Conservation (phyloP, 2,329 filamentous ascomycete species). For the Bipolaris sorokiniana region DNA sequence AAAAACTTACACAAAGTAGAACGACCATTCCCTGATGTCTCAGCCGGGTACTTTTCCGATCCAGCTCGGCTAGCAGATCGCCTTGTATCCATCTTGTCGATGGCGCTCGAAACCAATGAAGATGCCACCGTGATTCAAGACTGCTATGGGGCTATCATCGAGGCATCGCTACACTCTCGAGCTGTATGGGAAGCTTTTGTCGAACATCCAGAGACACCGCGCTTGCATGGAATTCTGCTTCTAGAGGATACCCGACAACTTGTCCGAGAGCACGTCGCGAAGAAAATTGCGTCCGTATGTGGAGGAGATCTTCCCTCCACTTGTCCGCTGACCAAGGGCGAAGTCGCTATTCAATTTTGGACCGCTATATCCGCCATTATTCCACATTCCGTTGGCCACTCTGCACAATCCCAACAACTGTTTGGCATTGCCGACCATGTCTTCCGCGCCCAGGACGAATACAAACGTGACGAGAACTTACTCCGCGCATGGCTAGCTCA, state of each 20-base stretch:
- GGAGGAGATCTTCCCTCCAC: conserved; percentile 44
- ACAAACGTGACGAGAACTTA: conserved; percentile 38
- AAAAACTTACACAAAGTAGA: conserved; percentile 41
- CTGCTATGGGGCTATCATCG: conserved; percentile 43
- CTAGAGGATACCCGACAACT: conserved; percentile 30
- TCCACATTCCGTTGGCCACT: conserved; percentile 31
- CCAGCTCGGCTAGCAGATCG: conserved; percentile 37
- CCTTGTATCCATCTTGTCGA: conserved; percentile 36
- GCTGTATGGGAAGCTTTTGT: conserved; percentile 45
- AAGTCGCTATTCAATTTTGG: conserved; percentile 47
- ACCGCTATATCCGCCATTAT: conserved; percentile 39
- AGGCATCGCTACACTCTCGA: conserved; percentile 46
- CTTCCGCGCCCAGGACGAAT: conserved; percentile 45
- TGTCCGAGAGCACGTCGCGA: conserved; percentile 36
- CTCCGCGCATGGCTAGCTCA: conserved; percentile 35
- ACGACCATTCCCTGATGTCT: conserved; percentile 40
- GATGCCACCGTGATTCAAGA: conserved; percentile 27
- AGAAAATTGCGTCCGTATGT: conserved; percentile 45
- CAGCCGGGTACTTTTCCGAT: conserved; percentile 43
- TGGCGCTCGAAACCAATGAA: conserved; percentile 25
- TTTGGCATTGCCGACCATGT: conserved; percentile 46
- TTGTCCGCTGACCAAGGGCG: conserved; percentile 35
- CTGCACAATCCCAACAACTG: conserved; percentile 40
- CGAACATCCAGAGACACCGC: conserved; percentile 23
- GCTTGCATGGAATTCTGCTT: conserved; percentile 43